Conservation (phyloP, 352 stramenopile genomes). For the Pythium diclinum region DNA sequence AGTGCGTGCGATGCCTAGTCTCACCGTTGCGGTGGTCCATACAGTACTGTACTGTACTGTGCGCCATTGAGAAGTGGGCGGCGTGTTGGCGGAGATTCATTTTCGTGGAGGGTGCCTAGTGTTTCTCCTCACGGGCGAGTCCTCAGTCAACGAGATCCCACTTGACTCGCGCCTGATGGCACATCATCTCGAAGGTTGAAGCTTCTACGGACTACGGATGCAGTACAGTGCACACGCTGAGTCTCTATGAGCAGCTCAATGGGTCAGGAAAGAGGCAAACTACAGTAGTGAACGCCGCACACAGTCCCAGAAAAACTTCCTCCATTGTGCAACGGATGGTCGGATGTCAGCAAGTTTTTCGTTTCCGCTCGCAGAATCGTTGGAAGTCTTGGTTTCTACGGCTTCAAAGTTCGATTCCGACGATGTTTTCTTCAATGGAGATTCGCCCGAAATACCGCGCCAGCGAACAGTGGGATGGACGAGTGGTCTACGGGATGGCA, state of each 20-base stretch:
- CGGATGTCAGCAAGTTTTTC: background rate
- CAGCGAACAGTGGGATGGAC: background rate
- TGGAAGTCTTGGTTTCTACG: no score
- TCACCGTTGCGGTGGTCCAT: background rate
- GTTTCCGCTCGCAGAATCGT: no score
- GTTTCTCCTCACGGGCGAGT: background rate
- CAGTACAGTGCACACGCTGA: no score
- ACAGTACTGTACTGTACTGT: background rate
- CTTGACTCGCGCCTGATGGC: background rate
- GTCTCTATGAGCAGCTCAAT: background rate
- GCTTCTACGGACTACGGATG: background rate
- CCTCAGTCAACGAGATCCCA: background rate
- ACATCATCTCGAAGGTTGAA: background rate
- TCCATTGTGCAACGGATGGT: background rate
- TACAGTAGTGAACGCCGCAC: no score
- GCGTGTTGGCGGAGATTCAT: background rate
- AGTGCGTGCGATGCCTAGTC: background rate
- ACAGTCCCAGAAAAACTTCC: background rate
- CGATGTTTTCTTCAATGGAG: background rate
- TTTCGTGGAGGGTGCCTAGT: background rate
- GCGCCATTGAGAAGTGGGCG: background rate
- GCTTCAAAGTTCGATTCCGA: no score
- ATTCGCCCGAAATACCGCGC: background rate
- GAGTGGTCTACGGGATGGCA: background rate
- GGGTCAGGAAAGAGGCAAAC: no score